Evolutionary conservation across 2,329 filamentous ascomycete species (phyloP), one percentile per base, ranked within the genome.

Genomic region (Elsinoe arachidis): DNA sequence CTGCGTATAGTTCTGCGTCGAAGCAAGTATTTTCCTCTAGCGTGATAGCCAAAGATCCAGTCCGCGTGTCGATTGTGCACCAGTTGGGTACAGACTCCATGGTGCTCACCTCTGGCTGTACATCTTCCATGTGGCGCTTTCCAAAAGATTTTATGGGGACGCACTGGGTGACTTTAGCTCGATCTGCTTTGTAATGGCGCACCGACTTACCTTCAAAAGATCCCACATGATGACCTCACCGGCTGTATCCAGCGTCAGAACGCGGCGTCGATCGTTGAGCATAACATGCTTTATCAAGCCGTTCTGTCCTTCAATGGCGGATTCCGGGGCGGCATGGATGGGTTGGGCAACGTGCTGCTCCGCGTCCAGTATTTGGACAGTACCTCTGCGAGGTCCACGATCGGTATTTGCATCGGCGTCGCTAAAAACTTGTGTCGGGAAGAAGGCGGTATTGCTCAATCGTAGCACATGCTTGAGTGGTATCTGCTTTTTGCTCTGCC

Each of bases 211-310:
- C 76, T 86, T 84, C 46, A 99, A 79, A 38, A 99, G 76, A 77
- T 99, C 93, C 93, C 93, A 99, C 62, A 99, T 74, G 47, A 96
- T 76, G 2, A 97, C 91, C 67, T 99, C 93, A 14, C 93, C 93
- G 1, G 92, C 91, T 2, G 93, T 96, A 70, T 99, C 93, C 55
- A 96, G 76, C 0, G 93, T 99, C 62, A 99, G 76, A 3, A 95
- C 91, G 59, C 90, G 82, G 67, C 88, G 86, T 63, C 92, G 82
- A 69, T 99, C 92, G 70, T 95, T 97, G 60, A 99, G 78, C 64
- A 97, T 80, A 65, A 87, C 85, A 70, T 96, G 88, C 72, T 97
- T 99, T 60, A 97, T 90, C 55, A 99, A 75, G 9, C 93, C 93
- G 72, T 96, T 92, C 66, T 96, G 91, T 1, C 93, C 93, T 72